These are phyloP conservation scores for Amanita exitialis DNA, from an alignment of 768 basidiomycete species.

Conservation along the genomic window DNA sequence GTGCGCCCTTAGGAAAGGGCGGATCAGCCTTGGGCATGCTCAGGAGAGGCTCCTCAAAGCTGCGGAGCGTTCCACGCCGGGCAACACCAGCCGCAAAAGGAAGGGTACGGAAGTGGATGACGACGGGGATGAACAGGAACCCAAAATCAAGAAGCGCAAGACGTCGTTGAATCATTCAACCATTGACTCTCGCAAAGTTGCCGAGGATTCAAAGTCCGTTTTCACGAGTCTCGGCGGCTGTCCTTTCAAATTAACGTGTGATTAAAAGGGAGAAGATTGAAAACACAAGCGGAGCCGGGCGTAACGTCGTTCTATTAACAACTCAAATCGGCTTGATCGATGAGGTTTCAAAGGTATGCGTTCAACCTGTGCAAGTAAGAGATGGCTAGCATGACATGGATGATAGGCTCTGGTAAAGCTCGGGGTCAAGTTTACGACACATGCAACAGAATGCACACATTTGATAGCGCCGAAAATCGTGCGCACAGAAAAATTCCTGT, in stretches of 20 bases:
- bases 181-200: constrained; percentile 8
- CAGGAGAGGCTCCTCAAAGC: neutral
- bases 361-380: neutral
- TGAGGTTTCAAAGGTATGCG: constrained; percentile 47
- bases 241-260: neutral
- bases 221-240: neutral
- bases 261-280: neutral
- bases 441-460: constrained; percentile 68
- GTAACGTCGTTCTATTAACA: constrained; percentile 45
- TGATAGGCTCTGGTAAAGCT: constrained; percentile 49
- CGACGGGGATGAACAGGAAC: neutral
- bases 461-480: constrained; percentile 59
- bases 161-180: neutral
- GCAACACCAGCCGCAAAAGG: constrained; percentile 6
- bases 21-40: neutral
- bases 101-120: constrained; percentile 2
- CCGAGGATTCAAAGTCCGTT: neutral
- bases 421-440: constrained; percentile 54
- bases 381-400: neutral
- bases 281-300: neutral
- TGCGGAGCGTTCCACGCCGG: neutral
- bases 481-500: constrained; percentile 84
- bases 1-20: constrained; percentile 39
- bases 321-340: constrained; percentile 56
- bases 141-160: constrained; percentile 10